Evolutionary conservation across 2,329 filamentous ascomycete species (phyloP).

Genomic region (Colletotrichum orchidophilum): DNA sequence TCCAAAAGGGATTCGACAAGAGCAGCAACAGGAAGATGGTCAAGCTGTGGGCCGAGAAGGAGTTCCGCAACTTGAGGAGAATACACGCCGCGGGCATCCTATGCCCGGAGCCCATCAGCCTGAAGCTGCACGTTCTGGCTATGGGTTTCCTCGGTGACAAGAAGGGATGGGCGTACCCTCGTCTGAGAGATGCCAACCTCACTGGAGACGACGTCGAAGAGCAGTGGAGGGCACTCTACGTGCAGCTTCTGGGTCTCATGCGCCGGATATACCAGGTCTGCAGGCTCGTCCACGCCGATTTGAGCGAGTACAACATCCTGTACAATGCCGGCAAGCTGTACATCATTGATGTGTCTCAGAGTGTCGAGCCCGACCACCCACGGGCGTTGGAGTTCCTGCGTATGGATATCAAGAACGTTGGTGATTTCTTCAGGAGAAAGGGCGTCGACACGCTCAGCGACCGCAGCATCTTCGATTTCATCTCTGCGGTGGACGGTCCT

Average conservation of each 20-base stretch:
- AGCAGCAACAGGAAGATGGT: conserved; percentile 97
- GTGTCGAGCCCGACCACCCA: conserved; percentile 96
- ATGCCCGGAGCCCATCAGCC: conserved; percentile 86
- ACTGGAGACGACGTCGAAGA: conserved; percentile 72
- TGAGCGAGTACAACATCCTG: conserved; percentile 98
- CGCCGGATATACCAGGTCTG: conserved; percentile 93
- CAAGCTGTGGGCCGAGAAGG: conserved; percentile 98
- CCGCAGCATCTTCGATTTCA: conserved; percentile 83
- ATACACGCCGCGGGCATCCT: conserved; percentile 87
- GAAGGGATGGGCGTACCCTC: conserved; percentile 87
- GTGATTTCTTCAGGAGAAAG: conserved; percentile 89
- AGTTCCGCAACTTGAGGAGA: conserved; percentile 91
- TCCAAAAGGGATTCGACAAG: conserved; percentile 91
- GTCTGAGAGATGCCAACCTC: conserved; percentile 87
- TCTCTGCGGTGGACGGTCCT: conserved; percentile 70
- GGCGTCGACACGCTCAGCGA: conserved; percentile 85
- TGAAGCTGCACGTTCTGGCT: conserved; percentile 93
- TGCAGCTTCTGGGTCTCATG: conserved; percentile 89
- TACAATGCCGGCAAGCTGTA: conserved; percentile 86
- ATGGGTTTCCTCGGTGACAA: conserved; percentile 93
- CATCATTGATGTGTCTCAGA: conserved; percentile 98
- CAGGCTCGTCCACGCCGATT: conserved; percentile 90
- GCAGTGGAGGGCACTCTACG: conserved; percentile 82
- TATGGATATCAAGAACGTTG: conserved; percentile 98
- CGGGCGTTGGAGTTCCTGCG: conserved; percentile 91